Evolutionary conservation across 768 basidiomycete species (phyloP).

Genomic region (Leucosporidium scottii): DNA sequence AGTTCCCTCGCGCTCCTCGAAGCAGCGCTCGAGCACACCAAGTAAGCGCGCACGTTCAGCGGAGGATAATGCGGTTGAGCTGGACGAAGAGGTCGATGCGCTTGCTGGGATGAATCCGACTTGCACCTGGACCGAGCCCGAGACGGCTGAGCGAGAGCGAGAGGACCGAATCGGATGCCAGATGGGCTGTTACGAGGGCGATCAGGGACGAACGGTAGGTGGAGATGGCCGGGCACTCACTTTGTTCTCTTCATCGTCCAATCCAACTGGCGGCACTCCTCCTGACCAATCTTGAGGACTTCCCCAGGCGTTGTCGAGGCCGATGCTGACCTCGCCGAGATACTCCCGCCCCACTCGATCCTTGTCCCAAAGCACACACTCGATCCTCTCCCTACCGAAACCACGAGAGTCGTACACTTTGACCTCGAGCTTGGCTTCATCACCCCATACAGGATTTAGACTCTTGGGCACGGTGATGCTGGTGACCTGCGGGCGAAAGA

Average conservation of each 20-base stretch:
- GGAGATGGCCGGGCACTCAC: constrained; percentile 46
- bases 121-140: constrained; percentile 56
- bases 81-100: constrained; percentile 9
- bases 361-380: constrained; percentile 89
- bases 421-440: constrained; percentile 23
- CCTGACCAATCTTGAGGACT: constrained; percentile 32
- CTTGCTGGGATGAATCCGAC: constrained; percentile 51
- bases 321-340: constrained; percentile 74
- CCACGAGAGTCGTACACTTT: constrained; percentile 27
- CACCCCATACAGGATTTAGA: constrained; percentile 35
- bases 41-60: constrained; percentile 42
- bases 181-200: constrained; percentile 45
- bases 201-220: neutral
- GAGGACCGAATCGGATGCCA: constrained; percentile 47
- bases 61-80: constrained; percentile 44
- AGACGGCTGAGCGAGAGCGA: constrained; percentile 48
- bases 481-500: constrained; percentile 3
- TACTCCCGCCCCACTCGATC: constrained; percentile 83
- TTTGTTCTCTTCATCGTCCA: constrained; percentile 57
- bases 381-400: constrained; percentile 45
- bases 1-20: constrained; percentile 48
- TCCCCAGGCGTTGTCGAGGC: constrained; percentile 69
- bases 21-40: constrained; percentile 25
- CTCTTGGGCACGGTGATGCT: constrained; percentile 24
- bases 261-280: constrained; percentile 50